Conservation (phyloP, 2,329 filamentous ascomycete species). For the Aspergillus candidus region DNA sequence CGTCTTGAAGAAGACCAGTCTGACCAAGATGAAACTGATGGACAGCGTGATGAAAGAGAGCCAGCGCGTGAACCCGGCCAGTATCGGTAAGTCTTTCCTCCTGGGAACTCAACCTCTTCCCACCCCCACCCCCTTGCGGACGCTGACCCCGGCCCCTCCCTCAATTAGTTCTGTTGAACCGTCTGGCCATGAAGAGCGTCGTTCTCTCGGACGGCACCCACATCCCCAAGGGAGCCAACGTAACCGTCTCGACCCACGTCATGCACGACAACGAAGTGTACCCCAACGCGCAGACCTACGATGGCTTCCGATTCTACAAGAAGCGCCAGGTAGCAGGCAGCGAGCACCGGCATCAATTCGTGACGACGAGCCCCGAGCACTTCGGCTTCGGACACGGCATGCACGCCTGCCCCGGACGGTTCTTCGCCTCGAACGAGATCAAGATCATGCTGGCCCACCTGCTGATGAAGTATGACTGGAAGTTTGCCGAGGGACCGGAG, state of each 20-base stretch:
- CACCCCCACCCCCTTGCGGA: background rate
- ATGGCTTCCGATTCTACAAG: conserved; percentile 31
- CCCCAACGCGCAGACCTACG: conserved; percentile 23
- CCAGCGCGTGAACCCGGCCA: conserved; percentile 24
- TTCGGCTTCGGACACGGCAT: conserved; percentile 34
- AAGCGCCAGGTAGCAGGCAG: conserved; percentile 25
- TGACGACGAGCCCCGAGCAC: conserved; percentile 25
- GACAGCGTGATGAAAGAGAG: conserved; percentile 33
- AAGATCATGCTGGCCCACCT: conserved; percentile 51
- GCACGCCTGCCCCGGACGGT: conserved; percentile 46
- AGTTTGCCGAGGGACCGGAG: conserved; percentile 31
- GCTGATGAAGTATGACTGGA: conserved; percentile 50
- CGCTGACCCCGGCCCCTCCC: background rate
- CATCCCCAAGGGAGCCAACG: conserved; percentile 24
- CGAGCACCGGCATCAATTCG: conserved; percentile 25
- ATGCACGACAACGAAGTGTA: conserved; percentile 26
- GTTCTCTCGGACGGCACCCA: conserved; percentile 25
- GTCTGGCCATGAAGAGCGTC: conserved; percentile 17
- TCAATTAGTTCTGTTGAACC: conserved; percentile 20
- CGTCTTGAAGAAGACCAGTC: conserved; percentile 28
- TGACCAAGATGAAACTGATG: conserved; percentile 30
- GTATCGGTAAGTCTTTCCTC: conserved; percentile 18
- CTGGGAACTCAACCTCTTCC: background rate
- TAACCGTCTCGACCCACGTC: conserved; percentile 21
- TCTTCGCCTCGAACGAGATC: conserved; percentile 52